Conservation (phyloP, 768 basidiomycete species). For the Lactarius psammicola region DNA sequence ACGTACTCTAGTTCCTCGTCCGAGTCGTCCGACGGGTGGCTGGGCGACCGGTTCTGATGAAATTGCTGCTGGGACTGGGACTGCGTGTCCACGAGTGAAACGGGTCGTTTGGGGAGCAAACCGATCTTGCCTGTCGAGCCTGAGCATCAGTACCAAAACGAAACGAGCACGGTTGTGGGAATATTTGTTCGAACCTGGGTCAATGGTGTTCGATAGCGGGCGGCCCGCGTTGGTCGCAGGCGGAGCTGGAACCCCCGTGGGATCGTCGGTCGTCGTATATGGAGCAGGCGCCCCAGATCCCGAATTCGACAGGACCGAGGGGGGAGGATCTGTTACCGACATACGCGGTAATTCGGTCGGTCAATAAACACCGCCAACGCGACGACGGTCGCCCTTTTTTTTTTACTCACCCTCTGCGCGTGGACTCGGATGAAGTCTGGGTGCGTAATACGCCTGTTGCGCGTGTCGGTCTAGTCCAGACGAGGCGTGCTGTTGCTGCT, state of each 20-base stretch:
- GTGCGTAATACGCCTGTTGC: constrained; percentile 27
- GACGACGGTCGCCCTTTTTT: not conserved
- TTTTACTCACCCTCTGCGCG: not conserved
- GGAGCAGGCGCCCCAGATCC: not conserved
- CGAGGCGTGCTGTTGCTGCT: not conserved
- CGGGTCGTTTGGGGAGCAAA: constrained; percentile 33
- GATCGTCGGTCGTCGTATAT: not conserved
- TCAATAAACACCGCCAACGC: not conserved
- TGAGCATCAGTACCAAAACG: not conserved
- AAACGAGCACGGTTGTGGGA: not conserved
- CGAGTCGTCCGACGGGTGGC: constrained; percentile 23
- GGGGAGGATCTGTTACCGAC: not conserved
- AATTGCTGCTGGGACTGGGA: not conserved
- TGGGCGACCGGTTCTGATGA: not conserved
- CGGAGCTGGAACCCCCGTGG: not conserved
- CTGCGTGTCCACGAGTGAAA: constrained; percentile 28
- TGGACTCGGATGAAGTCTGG: not conserved
- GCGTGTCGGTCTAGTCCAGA: constrained; percentile 24
- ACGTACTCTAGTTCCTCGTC: constrained; percentile 32
- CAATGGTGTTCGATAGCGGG: constrained; percentile 22
- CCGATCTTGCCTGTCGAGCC: constrained; percentile 30
- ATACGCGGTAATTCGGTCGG: too few species aligned
- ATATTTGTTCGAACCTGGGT: constrained; percentile 19
- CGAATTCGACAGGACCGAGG: not conserved
- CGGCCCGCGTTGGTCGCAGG: constrained; percentile 16